phyloP scores from a whole-genome alignment of 148 eudicot genomes.

The Rhododendron molle region DNA sequence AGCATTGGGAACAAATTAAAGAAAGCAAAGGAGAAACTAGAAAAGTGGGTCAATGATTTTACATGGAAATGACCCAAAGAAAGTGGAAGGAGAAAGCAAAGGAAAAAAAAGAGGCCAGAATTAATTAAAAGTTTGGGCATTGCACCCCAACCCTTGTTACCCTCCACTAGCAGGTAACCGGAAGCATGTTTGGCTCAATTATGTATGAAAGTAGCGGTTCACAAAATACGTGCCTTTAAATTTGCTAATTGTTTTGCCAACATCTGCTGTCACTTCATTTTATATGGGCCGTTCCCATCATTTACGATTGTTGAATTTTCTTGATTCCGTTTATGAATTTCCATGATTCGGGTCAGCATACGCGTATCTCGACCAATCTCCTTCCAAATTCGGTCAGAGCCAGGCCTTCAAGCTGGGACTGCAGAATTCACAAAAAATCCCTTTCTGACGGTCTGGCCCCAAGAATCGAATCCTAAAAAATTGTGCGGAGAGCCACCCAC shows the following conservation, averaged over 20 bases:
- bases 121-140: neutral
- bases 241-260: slow-evolving; percentile 4
- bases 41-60: neutral
- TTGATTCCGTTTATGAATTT: neutral
- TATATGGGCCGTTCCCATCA: neutral
- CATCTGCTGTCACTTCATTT: slow-evolving; percentile 16
- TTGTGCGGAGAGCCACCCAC: neutral
- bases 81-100: neutral
- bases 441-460: too few relatives aligned
- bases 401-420: rapidly evolving
- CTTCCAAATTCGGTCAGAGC: too few relatives aligned
- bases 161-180: neutral
- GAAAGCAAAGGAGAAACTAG: neutral
- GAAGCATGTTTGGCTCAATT: neutral
- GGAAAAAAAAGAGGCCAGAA: too few relatives aligned
- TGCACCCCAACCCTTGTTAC: neutral
- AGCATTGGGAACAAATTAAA: neutral
- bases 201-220: slow-evolving; percentile 17
- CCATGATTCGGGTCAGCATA: too few relatives aligned
- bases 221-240: slow-evolving; percentile 7
- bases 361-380: too few relatives aligned
- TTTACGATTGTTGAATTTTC: neutral
- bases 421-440: too few relatives aligned
- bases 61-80: neutral
- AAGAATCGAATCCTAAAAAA: too few relatives aligned